Conservation (phyloP, 305 asterid species). For the Solanum hybrid region DNA sequence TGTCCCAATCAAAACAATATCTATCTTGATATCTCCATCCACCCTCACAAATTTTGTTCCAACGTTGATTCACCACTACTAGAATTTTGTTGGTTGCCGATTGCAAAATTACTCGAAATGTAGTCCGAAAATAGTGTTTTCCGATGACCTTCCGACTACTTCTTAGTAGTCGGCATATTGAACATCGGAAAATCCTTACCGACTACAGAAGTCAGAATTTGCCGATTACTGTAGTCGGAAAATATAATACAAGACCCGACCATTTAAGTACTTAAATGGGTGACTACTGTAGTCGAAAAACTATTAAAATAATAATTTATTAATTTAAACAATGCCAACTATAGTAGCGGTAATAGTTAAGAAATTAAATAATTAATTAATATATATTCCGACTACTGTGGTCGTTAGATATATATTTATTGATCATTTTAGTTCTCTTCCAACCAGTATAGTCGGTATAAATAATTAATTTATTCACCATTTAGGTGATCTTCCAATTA, state of each 20-base stretch:
- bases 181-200: background rate
- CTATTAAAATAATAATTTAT: too few species aligned
- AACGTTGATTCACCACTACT: background rate
- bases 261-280: background rate
- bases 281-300: background rate
- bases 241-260: background rate
- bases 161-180: background rate
- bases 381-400: background rate
- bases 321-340: background rate
- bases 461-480: too few species aligned
- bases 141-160: background rate
- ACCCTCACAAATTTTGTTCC: too few species aligned
- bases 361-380: too few species aligned
- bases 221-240: background rate
- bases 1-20: too few species aligned
- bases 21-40: too few species aligned
- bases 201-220: background rate
- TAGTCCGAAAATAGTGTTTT: background rate
- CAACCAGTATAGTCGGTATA: background rate
- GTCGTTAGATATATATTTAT: background rate
- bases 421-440: too few species aligned
- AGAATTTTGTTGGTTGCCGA: background rate
- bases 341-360: background rate
- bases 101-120: background rate
- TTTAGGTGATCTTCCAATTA: too few species aligned